Evolutionary conservation across 495 filamentous ascomycete species (phyloP), one percentile per base, ranked within the genome.

Genomic region (Podospora pseudopauciseta): DNA sequence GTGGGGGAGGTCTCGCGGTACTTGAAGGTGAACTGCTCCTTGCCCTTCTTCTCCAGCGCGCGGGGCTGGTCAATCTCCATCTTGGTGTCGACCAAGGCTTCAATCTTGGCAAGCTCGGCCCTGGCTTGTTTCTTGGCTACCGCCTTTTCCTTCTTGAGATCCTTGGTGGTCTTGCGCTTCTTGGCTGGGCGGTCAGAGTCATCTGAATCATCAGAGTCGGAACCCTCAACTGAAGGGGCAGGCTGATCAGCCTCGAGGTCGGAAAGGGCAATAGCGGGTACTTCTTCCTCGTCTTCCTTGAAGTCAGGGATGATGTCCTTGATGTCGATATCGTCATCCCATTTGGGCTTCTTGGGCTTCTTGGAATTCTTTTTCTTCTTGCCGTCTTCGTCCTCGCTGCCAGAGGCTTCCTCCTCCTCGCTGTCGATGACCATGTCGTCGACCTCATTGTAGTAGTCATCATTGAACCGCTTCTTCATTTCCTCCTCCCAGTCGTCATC

Each of bases 281-380:
- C 68, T 2, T 77, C 71, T 20, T 75, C 85, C n/a, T 84, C 83
- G 23, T 82, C 81, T 34, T 88, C 88, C 16, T 91, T 86, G 73
- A 96, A 97, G 67, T 95, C 92, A 2, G 93, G 93, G 54, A 97
- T 79, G 32, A 99, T 79, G 76, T 99, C 94, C 30, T 88, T 90
- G 80, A 98, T 97, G 73, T 97, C 93, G 73, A 98, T 97, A 73
- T 99, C 95, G 71, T 97, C 92, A 67, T 96, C 91, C 92, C 93
- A 99, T 65, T 88, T 91, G 20, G 95, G 95, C 83, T 99, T 99
- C 83, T 92, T 95, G 19, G 86, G 79, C 67, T 86, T 88, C 68
- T 86, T 88, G 70, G 84, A 86, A 69, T 80, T 82, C 34, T 70
- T 68, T 15, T 53, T 65, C 53, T 69, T 70, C 15, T 73, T 68